phyloP scores from a whole-genome alignment of 2,329 filamentous ascomycete genomes.

The Epicoccum sorghinum region DNA sequence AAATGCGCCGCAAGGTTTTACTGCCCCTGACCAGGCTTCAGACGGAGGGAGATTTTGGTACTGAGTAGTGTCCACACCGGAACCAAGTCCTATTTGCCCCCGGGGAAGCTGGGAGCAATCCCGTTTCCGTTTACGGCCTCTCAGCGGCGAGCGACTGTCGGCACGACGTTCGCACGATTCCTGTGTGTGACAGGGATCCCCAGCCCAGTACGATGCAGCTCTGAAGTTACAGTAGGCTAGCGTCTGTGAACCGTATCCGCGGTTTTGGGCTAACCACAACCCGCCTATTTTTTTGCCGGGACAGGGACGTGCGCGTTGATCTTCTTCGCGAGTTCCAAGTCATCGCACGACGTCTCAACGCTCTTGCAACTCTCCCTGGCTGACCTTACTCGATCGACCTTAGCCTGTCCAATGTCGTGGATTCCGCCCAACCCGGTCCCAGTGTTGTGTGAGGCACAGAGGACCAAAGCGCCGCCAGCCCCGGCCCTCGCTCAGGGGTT shows the following conservation, averaged over 20 bases:
- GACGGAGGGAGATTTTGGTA: slow-evolving; percentile 11
- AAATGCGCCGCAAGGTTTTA: slow-evolving; percentile 19
- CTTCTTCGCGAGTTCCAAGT: slow-evolving; percentile 42
- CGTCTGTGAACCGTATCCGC: slow-evolving; percentile 32
- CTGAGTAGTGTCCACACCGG: slow-evolving; percentile 24
- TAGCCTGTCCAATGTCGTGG: slow-evolving; percentile 45
- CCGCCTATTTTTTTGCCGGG: slow-evolving; percentile 32
- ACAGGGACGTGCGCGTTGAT: slow-evolving; percentile 41
- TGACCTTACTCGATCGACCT: slow-evolving; percentile 38
- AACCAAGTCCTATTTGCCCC: slow-evolving; percentile 34
- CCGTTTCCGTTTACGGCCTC: slow-evolving; percentile 35
- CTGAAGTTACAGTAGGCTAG: slow-evolving; percentile 22
- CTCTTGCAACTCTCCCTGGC: slow-evolving; percentile 40
- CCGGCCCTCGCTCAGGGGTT: slow-evolving; percentile 46
- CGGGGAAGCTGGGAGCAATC: slow-evolving; percentile 38
- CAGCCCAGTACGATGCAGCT: slow-evolving; percentile 13
- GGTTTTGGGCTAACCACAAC: slow-evolving; percentile 32
- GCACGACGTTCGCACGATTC: slow-evolving; percentile 36
- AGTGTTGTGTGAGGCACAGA: slow-evolving; percentile 27
- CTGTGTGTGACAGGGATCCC: slow-evolving; percentile 24
- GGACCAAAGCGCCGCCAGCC: slow-evolving; percentile 39
- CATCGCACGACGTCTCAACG: slow-evolving; percentile 42
- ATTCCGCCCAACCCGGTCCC: slow-evolving; percentile 41
- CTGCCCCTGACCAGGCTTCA: slow-evolving; percentile 32
- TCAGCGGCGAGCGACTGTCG: slow-evolving; percentile 28